phyloP scores from a whole-genome alignment of 2,329 filamentous ascomycete species.

The Beauveria bassiana region DNA sequence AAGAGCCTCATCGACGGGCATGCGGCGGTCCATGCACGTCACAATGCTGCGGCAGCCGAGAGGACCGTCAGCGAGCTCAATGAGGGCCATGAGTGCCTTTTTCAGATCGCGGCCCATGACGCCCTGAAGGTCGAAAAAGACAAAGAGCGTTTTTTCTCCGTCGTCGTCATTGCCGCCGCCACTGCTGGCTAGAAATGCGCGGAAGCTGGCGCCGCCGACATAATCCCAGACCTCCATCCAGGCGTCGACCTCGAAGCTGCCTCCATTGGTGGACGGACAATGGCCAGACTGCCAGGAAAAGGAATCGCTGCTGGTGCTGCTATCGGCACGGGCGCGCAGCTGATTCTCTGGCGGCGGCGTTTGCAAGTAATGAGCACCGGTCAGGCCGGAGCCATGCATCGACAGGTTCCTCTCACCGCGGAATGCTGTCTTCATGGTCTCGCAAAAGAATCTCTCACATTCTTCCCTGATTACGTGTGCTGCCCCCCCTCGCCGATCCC shows the following conservation, averaged over 20 bases:
- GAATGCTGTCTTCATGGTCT: constrained; percentile 89
- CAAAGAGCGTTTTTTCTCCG: constrained; percentile 68
- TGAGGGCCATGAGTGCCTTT: constrained; percentile 84
- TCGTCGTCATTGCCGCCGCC: constrained; percentile 42
- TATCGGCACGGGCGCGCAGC: constrained; percentile 27
- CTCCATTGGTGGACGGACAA: constrained; percentile 16
- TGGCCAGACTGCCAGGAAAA: constrained; percentile 11
- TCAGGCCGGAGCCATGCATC: constrained; percentile 75
- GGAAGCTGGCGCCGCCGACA: constrained; percentile 72
- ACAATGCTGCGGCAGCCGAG: constrained; percentile 72
- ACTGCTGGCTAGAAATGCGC: constrained; percentile 67
- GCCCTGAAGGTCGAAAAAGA: constrained; percentile 70
- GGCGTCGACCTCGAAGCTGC: constrained; percentile 39
- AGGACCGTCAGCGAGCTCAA: constrained; percentile 74
- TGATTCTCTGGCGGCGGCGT: constrained; percentile 47
- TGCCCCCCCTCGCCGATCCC: constrained; percentile 74
- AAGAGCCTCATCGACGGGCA: constrained; percentile 53
- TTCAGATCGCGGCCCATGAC: constrained; percentile 73
- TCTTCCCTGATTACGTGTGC: constrained; percentile 95
- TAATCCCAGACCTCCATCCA: constrained; percentile 85
- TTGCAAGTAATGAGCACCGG: constrained; percentile 55
- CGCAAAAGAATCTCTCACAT: constrained; percentile 99
- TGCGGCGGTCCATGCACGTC: constrained; percentile 69
- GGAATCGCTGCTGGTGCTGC: background rate
- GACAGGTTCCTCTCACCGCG: constrained; percentile 84